Base-by-base conservation (phyloP, 441 rosid genomes). In the Pelargonium exstipulatum region DNA sequence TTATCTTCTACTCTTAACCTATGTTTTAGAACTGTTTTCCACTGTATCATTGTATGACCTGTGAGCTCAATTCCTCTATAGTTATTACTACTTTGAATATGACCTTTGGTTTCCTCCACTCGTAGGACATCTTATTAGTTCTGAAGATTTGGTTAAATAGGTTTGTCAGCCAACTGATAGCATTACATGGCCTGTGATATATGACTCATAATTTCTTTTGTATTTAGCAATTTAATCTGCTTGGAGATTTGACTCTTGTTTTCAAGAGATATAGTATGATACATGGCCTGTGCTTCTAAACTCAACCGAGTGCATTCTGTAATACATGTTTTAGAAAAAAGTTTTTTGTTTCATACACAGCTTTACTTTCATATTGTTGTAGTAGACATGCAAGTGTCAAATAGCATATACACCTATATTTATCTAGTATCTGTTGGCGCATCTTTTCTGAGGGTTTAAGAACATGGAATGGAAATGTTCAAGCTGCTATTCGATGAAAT, bases 331-430 rank as follows among this genome's bases (percentile, higher is more conserved):
- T 18, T 18, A 10, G 29, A 57, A 10, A 57, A 57, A 37, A 37
- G 24, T 55, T 17, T 55, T 48, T 55, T 55, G 7, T 18, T 57
- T 53, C 61, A 53, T 8, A 53, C 18, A 24, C 26, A 53, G 61
- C 61, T 7, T 53, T 16, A 57, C 62, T 57, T 57, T 57, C 62
- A 20, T 57, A 12, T 57, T 57, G 62, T 8, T 57, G 20, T 22
- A 57, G 29, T 57, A 57, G n/a, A 17, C 9, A 6, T 53, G 20
- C 62, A 18, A 57, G 5, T 57, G 62, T 20, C 29, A 37, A 37
- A 8, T 3, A 9, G 62, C 20, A 57, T 57, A 20, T 20, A 7
- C 20, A 57, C 22, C 18, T 2, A 57, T 57, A 57, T 57, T 20
- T 22, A 57, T 20, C 13, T 57, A 57, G 62, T 20, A 20, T 29